phyloP scores from a whole-genome alignment of 768 basidiomycete species.

The Neoboletus brunneissimus region DNA sequence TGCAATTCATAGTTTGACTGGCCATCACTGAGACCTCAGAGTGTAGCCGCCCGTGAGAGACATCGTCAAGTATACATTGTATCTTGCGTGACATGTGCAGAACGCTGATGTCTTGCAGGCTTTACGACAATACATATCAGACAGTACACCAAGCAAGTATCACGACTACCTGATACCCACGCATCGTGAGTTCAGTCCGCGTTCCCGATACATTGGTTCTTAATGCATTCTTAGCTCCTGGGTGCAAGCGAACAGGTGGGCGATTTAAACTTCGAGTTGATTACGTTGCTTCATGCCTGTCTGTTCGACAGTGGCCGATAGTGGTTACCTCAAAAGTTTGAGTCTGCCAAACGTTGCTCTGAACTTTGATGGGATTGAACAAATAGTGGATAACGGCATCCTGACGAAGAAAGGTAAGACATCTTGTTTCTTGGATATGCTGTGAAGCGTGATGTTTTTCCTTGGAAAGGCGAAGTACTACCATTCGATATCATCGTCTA shows the following conservation, averaged over 20 bases:
- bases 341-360: conserved; percentile 24
- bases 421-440: neutral
- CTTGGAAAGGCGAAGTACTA: conserved; percentile 23
- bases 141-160: conserved; percentile 48
- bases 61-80: conserved; percentile 8
- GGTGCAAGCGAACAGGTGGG: conserved; percentile 51
- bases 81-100: too few species aligned
- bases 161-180: conserved; percentile 46
- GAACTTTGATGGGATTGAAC: conserved; percentile 24
- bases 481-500: conserved; percentile 35
- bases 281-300: neutral
- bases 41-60: conserved; percentile 9
- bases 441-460: neutral
- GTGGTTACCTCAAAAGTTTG: conserved; percentile 24
- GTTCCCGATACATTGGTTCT: neutral
- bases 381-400: conserved; percentile 19
- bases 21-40: conserved; percentile 13
- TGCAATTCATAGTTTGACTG: conserved; percentile 18
- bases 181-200: conserved; percentile 39
- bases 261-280: neutral
- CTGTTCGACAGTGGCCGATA: conserved; percentile 23
- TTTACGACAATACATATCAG: conserved; percentile 45
- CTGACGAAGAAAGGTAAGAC: conserved; percentile 23
- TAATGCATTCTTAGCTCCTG: conserved; percentile 40
- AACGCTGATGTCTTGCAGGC: conserved; percentile 26